phyloP scores from a whole-genome alignment of 805 yeast species.

The Metschnikowia reukaufii region DNA sequence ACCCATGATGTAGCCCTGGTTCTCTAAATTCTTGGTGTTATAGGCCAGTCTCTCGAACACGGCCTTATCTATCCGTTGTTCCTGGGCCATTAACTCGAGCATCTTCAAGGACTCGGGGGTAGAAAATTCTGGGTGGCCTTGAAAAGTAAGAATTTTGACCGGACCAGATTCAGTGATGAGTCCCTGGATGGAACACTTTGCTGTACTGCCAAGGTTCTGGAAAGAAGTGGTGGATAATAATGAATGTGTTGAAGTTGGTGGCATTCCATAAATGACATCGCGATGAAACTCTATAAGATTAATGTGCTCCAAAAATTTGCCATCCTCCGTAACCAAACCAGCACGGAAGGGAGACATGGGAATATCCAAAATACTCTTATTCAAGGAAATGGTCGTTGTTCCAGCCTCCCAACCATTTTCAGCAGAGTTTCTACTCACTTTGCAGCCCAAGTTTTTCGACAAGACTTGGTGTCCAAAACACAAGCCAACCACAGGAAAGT shows the following conservation, averaged over 20 bases:
- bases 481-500: slow-evolving; percentile 61
- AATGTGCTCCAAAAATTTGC: slow-evolving; percentile 51
- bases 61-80: slow-evolving; percentile 24
- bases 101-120: slow-evolving; percentile 31
- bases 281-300: slow-evolving; percentile 40
- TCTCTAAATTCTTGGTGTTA: slow-evolving; percentile 31
- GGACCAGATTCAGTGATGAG: slow-evolving; percentile 47
- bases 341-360: slow-evolving; percentile 24
- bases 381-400: slow-evolving; percentile 47
- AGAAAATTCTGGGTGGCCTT: slow-evolving; percentile 87
- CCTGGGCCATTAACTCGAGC: slow-evolving; percentile 21
- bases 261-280: slow-evolving; percentile 41
- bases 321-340: slow-evolving; percentile 42
- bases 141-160: slow-evolving; percentile 61
- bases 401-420: slow-evolving; percentile 76
- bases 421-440: slow-evolving; percentile 49
- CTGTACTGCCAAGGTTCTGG: slow-evolving; percentile 50
- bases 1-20: slow-evolving; percentile 43
- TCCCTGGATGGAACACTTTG: slow-evolving; percentile 65
- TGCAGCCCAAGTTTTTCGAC: slow-evolving; percentile 62
- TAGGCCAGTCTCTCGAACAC: slow-evolving; percentile 29
- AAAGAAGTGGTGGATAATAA: slow-evolving; percentile 26
- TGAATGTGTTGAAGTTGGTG: slow-evolving; percentile 30
- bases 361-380: slow-evolving; percentile 36
- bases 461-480: slow-evolving; percentile 90